A percentile compares a stretch with the other conserved stretches of the same genome.
Evolutionary conservation across 306 rosid genomes (phyloP).

Genomic region (Oxytropis ochrocephala): DNA sequence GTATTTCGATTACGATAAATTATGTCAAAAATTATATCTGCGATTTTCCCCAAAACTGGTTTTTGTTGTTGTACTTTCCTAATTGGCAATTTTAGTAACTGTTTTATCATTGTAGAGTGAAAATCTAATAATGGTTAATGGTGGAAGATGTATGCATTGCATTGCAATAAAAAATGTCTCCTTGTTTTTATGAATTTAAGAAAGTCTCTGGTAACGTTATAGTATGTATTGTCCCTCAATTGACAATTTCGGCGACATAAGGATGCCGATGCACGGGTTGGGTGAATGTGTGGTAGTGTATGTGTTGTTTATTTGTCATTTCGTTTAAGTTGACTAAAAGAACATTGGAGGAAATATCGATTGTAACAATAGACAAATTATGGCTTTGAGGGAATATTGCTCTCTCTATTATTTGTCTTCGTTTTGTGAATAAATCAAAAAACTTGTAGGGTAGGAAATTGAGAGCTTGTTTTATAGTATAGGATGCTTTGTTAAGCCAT

Average conservation of each 20-base stretch:
- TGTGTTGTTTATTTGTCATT: too few species aligned
- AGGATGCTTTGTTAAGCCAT: neutral
- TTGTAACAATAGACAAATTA: neutral
- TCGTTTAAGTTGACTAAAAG: too few species aligned
- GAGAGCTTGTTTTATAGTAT: neutral
- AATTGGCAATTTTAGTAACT: neutral
- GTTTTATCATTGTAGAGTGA: neutral
- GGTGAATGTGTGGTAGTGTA: too few species aligned
- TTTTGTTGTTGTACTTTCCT: too few species aligned
- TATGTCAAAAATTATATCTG: neutral
- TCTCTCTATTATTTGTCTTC: neutral
- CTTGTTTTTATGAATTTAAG: neutral
- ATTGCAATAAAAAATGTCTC: neutral
- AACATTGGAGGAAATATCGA: too few species aligned
- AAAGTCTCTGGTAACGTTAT: neutral
- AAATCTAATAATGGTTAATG: neutral
- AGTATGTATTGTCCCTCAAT: too few species aligned
- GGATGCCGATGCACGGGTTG: too few species aligned
- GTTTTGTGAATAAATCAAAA: neutral
- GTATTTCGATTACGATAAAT: neutral
- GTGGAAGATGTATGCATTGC: neutral
- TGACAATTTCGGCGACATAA: too few species aligned
- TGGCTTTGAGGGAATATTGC: neutral
- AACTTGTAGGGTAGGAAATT: neutral
- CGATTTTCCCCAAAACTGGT: neutral